Evolutionary conservation across 2,329 filamentous ascomycete species (phyloP), one percentile per base, ranked within the genome.

Genomic region (Fusarium sulawesiense): DNA sequence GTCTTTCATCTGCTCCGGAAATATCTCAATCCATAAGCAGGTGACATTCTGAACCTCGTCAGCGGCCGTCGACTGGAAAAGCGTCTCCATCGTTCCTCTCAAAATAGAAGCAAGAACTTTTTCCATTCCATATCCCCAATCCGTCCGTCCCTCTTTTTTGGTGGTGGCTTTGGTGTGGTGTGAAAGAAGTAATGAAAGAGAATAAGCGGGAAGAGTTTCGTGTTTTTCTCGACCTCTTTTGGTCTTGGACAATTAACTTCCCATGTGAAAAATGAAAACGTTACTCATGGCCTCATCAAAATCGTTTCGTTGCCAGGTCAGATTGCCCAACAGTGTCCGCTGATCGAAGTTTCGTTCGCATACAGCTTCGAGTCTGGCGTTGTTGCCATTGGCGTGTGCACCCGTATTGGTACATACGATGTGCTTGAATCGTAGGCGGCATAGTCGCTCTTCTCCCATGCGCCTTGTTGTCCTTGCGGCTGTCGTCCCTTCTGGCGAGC

Each of bases 401-500:
- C 72, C 34, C 76, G 73, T 65, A 78, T 73, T 25, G 77, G 77
- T 29, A 76, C 69, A 65, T 79, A 79, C 53, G 78, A 79, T 7
- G 79, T 80, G 71, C 78, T 76, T 47, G 79, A 80, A 56, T 81
- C 78, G 70, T 79, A 80, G 7, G 77, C 70, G 51, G 75, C 78
- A 56, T 75, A 77, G 37, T 68, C 77, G 54, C 66, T 68, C 68
- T 80, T 80, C 68, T 79, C 77, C 75, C 76, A 76, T 23, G 71
- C 66, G 46, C 60, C 71, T 16, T 71, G 58, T 51, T 73, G 70
- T 61, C 57, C 62, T 60, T 72, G 73, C 60, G 74, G 66, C 70
- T 72, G 76, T 68, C 79, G 77, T 76, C 73, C 79, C 75, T 82
- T 81, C 70, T 80, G 80, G 68, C 80, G 80, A 68, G 82, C 79